Evolutionary conservation across 2,329 filamentous ascomycete species (phyloP).

Genomic region (Curvularia hawaiiensis): DNA sequence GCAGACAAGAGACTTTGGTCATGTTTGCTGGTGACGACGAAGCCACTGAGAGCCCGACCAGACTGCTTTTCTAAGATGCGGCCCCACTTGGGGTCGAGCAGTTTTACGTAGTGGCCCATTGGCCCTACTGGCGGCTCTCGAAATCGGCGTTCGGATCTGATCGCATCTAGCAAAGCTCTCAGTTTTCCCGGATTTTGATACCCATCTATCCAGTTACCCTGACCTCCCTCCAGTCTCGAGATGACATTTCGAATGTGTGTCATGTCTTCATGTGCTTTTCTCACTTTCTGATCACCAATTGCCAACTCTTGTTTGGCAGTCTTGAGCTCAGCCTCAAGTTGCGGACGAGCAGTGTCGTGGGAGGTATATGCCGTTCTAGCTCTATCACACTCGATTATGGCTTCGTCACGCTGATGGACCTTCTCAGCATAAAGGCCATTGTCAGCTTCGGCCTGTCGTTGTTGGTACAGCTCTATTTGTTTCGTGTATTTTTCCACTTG

Average conservation of each 20-base stretch:
- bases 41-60: conserved; percentile 72
- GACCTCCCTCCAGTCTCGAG: conserved; percentile 58
- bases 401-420: conserved; percentile 62
- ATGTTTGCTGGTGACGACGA: conserved; percentile 77
- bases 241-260: conserved; percentile 58
- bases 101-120: conserved; percentile 75
- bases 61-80: conserved; percentile 78
- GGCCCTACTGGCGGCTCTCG: conserved; percentile 78
- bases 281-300: conserved; percentile 29
- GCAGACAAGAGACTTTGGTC: conserved; percentile 73
- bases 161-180: conserved; percentile 67
- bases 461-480: conserved; percentile 61
- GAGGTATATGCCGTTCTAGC: conserved; percentile 51
- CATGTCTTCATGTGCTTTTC: conserved; percentile 56
- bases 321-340: conserved; percentile 45
- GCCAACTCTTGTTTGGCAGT: conserved; percentile 34
- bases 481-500: conserved; percentile 50
- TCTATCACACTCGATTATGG: conserved; percentile 56
- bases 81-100: conserved; percentile 83
- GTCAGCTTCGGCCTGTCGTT: conserved; percentile 65
- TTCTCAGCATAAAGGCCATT: conserved; percentile 72
- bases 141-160: conserved; percentile 73
- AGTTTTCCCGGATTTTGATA: conserved; percentile 65
- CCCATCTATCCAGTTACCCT: conserved; percentile 64
- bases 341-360: conserved; percentile 46